Conservation (phyloP, 2,329 filamentous ascomycete genomes). For the Dichotomopilus funicola region DNA sequence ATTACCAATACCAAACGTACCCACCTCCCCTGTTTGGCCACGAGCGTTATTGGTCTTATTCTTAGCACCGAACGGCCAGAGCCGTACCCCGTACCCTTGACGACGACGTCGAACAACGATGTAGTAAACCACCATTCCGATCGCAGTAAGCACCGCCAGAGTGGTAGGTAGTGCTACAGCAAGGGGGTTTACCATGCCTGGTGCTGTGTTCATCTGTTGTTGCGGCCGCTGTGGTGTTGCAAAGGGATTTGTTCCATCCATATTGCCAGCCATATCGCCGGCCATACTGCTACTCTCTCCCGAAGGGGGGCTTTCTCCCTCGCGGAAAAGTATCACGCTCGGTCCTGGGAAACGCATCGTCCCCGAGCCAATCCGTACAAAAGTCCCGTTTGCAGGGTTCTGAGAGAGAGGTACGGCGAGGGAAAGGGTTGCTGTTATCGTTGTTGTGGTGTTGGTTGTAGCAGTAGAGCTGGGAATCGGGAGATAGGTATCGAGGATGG, state of each 20-base stretch:
- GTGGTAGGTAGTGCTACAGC: conserved; percentile 12
- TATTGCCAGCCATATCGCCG: too few relatives aligned
- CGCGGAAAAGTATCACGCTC: conserved; percentile 1
- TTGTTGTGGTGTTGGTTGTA: background rate
- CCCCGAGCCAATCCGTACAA: conserved; percentile 1
- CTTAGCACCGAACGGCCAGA: background rate
- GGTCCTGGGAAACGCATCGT: conserved; percentile 11
- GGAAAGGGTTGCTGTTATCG: conserved; percentile 8
- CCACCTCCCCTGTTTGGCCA: too few relatives aligned
- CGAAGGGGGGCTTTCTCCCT: background rate
- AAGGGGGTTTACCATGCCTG: conserved; percentile 1
- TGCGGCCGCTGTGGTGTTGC: background rate
- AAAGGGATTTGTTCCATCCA: too few relatives aligned
- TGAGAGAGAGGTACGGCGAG: conserved; percentile 9
- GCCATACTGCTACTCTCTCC: too few relatives aligned
- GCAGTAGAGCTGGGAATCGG: background rate
- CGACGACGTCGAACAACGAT: background rate
- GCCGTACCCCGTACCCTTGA: background rate
- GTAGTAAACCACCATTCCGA: conserved; percentile 6
- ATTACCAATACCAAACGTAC: background rate
- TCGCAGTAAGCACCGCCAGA: conserved; percentile 8
- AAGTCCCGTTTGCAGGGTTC: background rate
- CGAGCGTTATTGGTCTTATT: too few relatives aligned
- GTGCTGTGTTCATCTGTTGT: background rate
- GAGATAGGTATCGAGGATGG: conserved; percentile 10